Conservation (phyloP, 1,139 yeast species). For the Saccharomyces hybrid region DNA sequence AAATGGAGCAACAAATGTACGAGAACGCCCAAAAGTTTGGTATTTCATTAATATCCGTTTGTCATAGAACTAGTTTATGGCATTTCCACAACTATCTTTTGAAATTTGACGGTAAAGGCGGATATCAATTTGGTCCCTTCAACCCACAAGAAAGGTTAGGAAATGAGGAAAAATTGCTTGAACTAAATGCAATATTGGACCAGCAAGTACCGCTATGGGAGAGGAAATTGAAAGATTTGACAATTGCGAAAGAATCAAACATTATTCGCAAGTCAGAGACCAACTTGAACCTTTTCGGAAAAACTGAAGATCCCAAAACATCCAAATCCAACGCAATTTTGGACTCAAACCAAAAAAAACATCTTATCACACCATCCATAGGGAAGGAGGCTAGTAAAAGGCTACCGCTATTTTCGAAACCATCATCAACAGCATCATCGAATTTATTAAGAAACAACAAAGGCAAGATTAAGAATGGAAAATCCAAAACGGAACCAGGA, state of each 20-base stretch:
- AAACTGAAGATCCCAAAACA: background rate
- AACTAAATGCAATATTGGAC: conserved; percentile 54
- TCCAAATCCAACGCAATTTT: background rate
- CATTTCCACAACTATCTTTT: conserved; percentile 77
- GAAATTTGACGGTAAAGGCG: conserved; percentile 81
- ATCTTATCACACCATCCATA: background rate
- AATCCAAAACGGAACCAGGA: background rate
- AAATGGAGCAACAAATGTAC: conserved; percentile 86
- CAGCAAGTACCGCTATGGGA: conserved; percentile 56
- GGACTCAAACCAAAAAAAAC: background rate
- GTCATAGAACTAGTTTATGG: conserved; percentile 90
- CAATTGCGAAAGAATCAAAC: conserved; percentile 37
- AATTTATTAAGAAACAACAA: background rate
- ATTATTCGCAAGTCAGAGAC: conserved; percentile 27
- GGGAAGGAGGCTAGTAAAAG: background rate
- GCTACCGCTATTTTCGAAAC: background rate
- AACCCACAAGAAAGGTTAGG: conserved; percentile 61
- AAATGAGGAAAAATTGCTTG: conserved; percentile 64
- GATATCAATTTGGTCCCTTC: conserved; percentile 59
- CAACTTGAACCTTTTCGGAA: conserved; percentile 15
- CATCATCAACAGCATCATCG: background rate
- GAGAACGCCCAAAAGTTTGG: conserved; percentile 72
- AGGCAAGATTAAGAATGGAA: background rate
- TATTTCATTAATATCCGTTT: conserved; percentile 80
- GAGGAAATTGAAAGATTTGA: conserved; percentile 53